These are phyloP conservation scores for Thermomyces lanuginosus DNA, from an alignment of 2,329 filamentous ascomycete species.

Conservation along the genomic window DNA sequence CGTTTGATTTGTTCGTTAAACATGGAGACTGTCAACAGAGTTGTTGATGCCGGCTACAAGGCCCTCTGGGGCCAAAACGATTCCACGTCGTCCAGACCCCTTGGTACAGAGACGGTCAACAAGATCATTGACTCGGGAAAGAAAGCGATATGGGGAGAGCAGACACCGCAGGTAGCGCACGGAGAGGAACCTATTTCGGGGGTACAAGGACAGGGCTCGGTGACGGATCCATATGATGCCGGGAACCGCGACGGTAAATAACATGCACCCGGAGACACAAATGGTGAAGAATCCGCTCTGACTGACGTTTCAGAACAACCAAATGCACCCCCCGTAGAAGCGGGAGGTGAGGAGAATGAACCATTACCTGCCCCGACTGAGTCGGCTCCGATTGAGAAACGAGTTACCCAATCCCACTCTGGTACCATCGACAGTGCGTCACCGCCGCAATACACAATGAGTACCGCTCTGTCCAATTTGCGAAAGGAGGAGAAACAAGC, in stretches of 20 bases:
- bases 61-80: constrained; percentile 6
- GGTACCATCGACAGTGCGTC: too few relatives aligned
- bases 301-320: too few relatives aligned
- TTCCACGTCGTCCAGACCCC: not conserved
- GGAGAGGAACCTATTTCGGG: constrained; percentile 57
- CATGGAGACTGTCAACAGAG: constrained; percentile 49
- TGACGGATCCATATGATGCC: constrained; percentile 59
- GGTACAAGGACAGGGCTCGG: constrained; percentile 47
- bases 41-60: constrained; percentile 33
- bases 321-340: too few relatives aligned
- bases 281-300: too few relatives aligned
- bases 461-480: too few relatives aligned
- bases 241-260: constrained; percentile 51
- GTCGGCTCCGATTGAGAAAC: too few relatives aligned
- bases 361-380: too few relatives aligned
- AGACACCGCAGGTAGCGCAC: constrained; percentile 17
- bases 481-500: too few relatives aligned
- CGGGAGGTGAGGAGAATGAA: too few relatives aligned
- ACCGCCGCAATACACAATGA: too few relatives aligned
- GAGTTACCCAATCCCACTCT: too few relatives aligned
- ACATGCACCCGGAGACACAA: too few relatives aligned
- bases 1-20: not conserved
- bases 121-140: constrained; percentile 34
- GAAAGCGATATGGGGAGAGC: constrained; percentile 35
- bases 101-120: constrained; percentile 11